Base-by-base conservation (phyloP, 768 basidiomycete genomes). In the Pisolithus sp. region DNA sequence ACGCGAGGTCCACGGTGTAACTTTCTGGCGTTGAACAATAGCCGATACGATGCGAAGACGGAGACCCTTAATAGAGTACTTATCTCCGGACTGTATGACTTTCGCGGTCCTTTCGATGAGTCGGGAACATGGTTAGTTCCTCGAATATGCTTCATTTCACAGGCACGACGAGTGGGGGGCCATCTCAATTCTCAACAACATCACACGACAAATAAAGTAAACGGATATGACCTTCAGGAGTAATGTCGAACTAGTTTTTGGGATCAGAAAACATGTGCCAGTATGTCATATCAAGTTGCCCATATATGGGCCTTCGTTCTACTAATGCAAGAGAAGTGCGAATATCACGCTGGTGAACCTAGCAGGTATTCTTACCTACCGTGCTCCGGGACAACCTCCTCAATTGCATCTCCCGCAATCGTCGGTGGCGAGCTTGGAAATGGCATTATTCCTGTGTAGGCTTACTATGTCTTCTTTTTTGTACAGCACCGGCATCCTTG, bases 361-460 rank as follows among this genome's bases (percentile, higher is more conserved):
- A 66, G 89, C 89, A 0, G 93, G 95, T 60, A 95, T 95, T 93
- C 76, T 89, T 39, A 93, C 82, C 0, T 95, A 93, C 64, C 89
- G 82, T 54, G 82, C 73, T 18, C 80, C 82, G 0, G 79, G 77
- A 24, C 93, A 96, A 69, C 89, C 90, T 13, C 66, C 78, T 2
- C 93, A 96, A 63, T 77, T 96, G 9, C 93, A 88, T 17, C 76
- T 93, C 34, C 92, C 93, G 8, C 76, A 77, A 20, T 55, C 61
- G 89, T 92, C 48, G 48, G 81, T 10, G 30, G 7, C 9, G 6
- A 9, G 2, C 31, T 13, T 34, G 2, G 4, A 34, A 12, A 10
- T 10, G 12, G 2, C 31, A 34, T 34, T 4, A 2, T 2, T 34
- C 12, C 12, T 13, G 12, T 34, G 10, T 34, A 4, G 28, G 8